Evolutionary conservation across 306 rosid genomes (phyloP).

Genomic region (Myrica gale): DNA sequence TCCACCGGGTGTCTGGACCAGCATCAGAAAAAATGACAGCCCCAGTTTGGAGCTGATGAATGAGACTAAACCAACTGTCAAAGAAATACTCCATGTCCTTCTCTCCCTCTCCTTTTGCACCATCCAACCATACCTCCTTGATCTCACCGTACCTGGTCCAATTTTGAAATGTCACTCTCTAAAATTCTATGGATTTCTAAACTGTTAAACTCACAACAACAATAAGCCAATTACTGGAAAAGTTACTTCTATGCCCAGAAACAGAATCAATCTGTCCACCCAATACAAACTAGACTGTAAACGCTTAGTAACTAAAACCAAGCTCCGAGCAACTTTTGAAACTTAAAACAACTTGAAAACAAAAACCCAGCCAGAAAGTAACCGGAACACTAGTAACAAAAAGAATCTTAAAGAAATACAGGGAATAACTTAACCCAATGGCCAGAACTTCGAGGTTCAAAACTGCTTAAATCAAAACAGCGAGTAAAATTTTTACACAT

Average conservation of each 20-base stretch:
- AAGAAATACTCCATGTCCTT: constrained; percentile 75
- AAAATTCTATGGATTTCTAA: neutral
- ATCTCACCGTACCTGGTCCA: constrained; percentile 71
- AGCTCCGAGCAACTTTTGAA: constrained; percentile 4
- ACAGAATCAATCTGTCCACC: neutral
- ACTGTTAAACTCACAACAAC: neutral
- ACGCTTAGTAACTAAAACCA: neutral
- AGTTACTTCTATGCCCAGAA: neutral
- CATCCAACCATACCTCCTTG: constrained; percentile 69
- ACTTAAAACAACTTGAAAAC: neutral
- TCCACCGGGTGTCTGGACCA: constrained; percentile 90
- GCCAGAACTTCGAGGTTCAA: neutral
- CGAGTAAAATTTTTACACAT: neutral
- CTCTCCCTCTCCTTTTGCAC: constrained; percentile 80
- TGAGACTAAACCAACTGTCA: constrained; percentile 64
- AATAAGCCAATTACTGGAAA: constrained; percentile 2
- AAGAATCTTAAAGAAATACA: neutral
- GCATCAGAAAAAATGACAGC: constrained; percentile 69
- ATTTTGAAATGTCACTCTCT: constrained; percentile 1
- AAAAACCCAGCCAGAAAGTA: neutral
- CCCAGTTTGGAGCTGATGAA: constrained; percentile 89
- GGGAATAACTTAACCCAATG: neutral
- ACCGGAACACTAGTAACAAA: neutral
- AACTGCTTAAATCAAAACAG: neutral
- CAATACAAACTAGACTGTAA: neutral